Base-by-base conservation (phyloP, 371 early-diverging fungal genomes). In the Cokeromyces recurvatus region DNA sequence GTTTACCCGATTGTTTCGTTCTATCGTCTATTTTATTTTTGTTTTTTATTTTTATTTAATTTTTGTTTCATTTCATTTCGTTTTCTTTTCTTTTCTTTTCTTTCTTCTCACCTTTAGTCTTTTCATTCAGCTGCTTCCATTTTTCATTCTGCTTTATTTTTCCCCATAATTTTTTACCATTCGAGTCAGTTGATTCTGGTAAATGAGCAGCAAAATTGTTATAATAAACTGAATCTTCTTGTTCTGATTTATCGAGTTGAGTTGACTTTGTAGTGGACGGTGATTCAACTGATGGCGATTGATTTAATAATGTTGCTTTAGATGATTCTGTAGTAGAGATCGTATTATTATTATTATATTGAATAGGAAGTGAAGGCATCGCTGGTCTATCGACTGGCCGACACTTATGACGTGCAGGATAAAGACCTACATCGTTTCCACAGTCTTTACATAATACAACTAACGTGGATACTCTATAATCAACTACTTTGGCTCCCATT, bases 401-500 rank as follows among this genome's bases (percentile, higher is more conserved):
- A 54, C 86, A 85, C 42, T 77, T 77, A 55, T 85, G 86, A 34
- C 78, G 63, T 20, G 82, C 82, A 11, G 86, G 86, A 43, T 84
- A 85, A 9, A 74, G 45, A 1, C 86, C 86, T 17, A 85, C 86
- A 48, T 85, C 86, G 38, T 79, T 72, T 10, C 76, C 74, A 62
- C 86, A 85, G 46, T 85, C 86, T 57, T 76, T 79, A 59, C 86
- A 85, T 32, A 79, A 60, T 9, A 85, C 74, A 17, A 71, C 78
- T 12, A 85, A 55, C 32, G 71, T 68, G 14, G 86, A 85, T 29
- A 85, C 70, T 52, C 86, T 63, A 53, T 85, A 85, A 57, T 85
- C 86, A 3, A 75, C 68, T 16, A 57, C 64, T 45, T 69, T 63
- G 32, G 66, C 66, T 45, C 68, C 71, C 75, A 74, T 74, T 37